A percentile compares a stretch with the other conserved stretches of the same genome.
phyloP scores from a whole-genome alignment of 257 asterid genomes.

The Jaltomata sinuosa region DNA sequence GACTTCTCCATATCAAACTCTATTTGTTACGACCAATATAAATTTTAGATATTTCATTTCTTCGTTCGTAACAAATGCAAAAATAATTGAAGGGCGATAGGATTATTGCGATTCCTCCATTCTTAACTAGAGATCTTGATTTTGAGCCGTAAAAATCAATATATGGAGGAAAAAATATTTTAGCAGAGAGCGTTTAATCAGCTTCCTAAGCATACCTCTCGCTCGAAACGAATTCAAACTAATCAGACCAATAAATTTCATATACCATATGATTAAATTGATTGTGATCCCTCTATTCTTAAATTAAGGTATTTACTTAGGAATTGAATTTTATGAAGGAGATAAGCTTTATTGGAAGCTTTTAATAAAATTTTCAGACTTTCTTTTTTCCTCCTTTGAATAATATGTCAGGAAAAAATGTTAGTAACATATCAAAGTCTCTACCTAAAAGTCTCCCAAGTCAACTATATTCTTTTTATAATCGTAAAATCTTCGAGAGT shows the following conservation, averaged over 20 bases:
- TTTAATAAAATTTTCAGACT: not conserved
- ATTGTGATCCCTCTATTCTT: not conserved
- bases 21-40: not conserved
- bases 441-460: not conserved
- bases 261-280: not conserved
- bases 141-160: not conserved
- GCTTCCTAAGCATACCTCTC: not conserved
- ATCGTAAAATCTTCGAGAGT: no score
- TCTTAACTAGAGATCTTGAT: not conserved
- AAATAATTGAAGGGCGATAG: not conserved
- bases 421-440: not conserved
- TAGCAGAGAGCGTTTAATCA: not conserved
- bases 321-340: not conserved
- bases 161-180: no score
- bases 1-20: no score
- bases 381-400: not conserved
- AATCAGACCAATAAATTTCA: not conserved
- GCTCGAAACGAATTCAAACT: not conserved
- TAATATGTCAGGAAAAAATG: not conserved
- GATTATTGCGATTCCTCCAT: not conserved
- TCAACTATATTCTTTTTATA: not conserved
- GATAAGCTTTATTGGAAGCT: not conserved
- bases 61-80: not conserved
- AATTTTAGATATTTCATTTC: not conserved
- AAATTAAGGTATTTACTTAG: not conserved